These are phyloP conservation scores for Syncephalastrum racemosum DNA, from an alignment of 371 early-diverging fungal species.

Conservation along the genomic window DNA sequence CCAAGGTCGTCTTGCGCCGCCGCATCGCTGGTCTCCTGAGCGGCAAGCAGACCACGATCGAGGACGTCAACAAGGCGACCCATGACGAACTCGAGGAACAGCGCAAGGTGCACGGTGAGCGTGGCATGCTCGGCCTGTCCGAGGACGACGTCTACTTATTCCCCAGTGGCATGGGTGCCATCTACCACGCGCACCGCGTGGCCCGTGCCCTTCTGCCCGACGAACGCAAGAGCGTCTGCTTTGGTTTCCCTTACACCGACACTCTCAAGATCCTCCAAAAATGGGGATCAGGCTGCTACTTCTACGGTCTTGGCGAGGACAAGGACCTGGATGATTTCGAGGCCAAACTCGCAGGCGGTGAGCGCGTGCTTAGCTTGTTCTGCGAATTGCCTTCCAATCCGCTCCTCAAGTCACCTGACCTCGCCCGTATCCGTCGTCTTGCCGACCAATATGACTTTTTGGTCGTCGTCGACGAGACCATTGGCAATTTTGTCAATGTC, in stretches of 20 bases:
- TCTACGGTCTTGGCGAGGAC: conserved; percentile 82
- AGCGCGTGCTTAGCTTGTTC: conserved; percentile 76
- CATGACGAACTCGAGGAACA: conserved; percentile 25
- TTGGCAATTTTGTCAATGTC: conserved; percentile 91
- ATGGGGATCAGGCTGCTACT: conserved; percentile 87
- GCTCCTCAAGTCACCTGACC: conserved; percentile 78
- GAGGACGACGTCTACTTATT: conserved; percentile 85
- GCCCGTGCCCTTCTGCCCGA: conserved; percentile 49
- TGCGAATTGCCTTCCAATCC: conserved; percentile 96
- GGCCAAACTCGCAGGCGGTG: conserved; percentile 49
- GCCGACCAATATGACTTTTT: conserved; percentile 78
- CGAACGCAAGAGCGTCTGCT: conserved; percentile 79
- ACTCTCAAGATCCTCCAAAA: conserved; percentile 93
- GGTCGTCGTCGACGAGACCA: conserved; percentile 92
- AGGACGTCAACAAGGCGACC: conserved; percentile 27
- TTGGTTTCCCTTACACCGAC: conserved; percentile 95
- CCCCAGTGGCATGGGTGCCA: conserved; percentile 92
- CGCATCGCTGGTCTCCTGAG: conserved; percentile 84
- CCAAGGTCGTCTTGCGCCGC: conserved; percentile 70
- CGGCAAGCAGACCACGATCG: conserved; percentile 14
- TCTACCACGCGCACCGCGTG: conserved; percentile 79
- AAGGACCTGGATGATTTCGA: conserved; percentile 73
- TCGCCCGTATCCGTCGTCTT: conserved; percentile 70
- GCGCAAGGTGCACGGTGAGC: conserved; percentile 33
- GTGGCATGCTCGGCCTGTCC: conserved; percentile 55